Evolutionary conservation across 2,329 filamentous ascomycete species (phyloP).

Genomic region (Sarocladium oryzae): DNA sequence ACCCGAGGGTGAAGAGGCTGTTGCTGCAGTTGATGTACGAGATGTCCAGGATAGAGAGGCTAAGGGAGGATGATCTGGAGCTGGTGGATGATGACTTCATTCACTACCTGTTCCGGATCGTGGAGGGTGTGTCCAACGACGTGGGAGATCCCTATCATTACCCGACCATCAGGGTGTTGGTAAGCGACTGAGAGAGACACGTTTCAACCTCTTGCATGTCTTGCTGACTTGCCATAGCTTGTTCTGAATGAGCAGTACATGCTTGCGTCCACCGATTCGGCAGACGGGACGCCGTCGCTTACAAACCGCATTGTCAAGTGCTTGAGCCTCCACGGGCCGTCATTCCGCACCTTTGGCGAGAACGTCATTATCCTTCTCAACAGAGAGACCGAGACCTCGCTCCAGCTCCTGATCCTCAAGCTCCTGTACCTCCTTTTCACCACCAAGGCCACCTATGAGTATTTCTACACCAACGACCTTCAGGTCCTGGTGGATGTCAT

Average conservation of each 20-base stretch:
- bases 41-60: slow-evolving; percentile 82
- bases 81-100: slow-evolving; percentile 78
- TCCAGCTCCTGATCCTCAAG: slow-evolving; percentile 95
- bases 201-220: no score
- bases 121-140: slow-evolving; percentile 83
- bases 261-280: slow-evolving; percentile 59
- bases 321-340: slow-evolving; percentile 70
- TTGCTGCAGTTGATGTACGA: slow-evolving; percentile 89
- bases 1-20: slow-evolving; percentile 68
- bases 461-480: slow-evolving; percentile 97
- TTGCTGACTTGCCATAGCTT: slow-evolving; percentile 48
- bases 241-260: slow-evolving; percentile 98
- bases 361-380: slow-evolving; percentile 95
- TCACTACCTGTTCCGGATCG: slow-evolving; percentile 74
- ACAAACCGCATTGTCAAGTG: slow-evolving; percentile 95
- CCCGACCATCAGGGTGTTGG: slow-evolving; percentile 84
- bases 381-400: slow-evolving; percentile 86
- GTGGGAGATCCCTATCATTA: slow-evolving; percentile 92
- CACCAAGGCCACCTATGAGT: slow-evolving; percentile 85
- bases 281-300: slow-evolving; percentile 43
- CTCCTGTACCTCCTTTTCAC: slow-evolving; percentile 93
- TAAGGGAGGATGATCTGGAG: slow-evolving; percentile 69
- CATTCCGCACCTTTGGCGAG: slow-evolving; percentile 92
- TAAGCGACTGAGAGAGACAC: no score
- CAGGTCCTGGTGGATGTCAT: slow-evolving; percentile 93